Evolutionary conservation across 768 basidiomycete genomes (phyloP).

Genomic region (Candolleomyces aberdarensis): DNA sequence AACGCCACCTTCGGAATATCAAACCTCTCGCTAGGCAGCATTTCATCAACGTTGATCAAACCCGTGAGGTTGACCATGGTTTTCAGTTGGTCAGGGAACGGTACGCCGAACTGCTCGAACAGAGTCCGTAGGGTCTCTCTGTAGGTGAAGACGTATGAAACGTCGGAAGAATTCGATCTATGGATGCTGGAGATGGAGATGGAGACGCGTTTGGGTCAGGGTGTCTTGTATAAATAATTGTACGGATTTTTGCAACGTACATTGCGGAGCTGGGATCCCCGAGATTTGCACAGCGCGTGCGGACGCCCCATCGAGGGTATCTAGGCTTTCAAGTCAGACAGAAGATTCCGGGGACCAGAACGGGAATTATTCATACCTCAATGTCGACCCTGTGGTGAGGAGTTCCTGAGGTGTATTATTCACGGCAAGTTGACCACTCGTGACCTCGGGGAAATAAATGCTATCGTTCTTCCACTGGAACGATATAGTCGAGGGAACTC

Average conservation of each 20-base stretch:
- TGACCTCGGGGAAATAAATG: conserved; percentile 37
- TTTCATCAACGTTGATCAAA: neutral
- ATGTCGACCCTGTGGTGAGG: conserved; percentile 19
- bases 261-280: conserved; percentile 26
- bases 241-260: conserved; percentile 20
- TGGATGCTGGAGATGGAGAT: conserved; percentile 5
- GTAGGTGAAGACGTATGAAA: conserved; percentile 33
- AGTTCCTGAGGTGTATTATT: conserved; percentile 12
- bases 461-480: conserved; percentile 29
- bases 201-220: neutral
- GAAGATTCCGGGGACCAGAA: too few relatives aligned
- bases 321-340: conserved; percentile 11
- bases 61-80: neutral
- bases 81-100: conserved; percentile 18
- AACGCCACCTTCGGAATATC: neutral
- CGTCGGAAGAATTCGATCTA: neutral
- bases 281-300: conserved; percentile 33
- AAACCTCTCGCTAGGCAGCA: neutral
- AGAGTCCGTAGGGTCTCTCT: conserved; percentile 26
- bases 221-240: neutral
- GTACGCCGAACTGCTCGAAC: conserved; percentile 29
- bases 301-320: conserved; percentile 38
- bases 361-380: neutral
- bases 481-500: conserved; percentile 26
- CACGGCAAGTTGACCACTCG: conserved; percentile 24